Conservation (phyloP, 75 land plant species). For the Cryptomeria japonica region DNA sequence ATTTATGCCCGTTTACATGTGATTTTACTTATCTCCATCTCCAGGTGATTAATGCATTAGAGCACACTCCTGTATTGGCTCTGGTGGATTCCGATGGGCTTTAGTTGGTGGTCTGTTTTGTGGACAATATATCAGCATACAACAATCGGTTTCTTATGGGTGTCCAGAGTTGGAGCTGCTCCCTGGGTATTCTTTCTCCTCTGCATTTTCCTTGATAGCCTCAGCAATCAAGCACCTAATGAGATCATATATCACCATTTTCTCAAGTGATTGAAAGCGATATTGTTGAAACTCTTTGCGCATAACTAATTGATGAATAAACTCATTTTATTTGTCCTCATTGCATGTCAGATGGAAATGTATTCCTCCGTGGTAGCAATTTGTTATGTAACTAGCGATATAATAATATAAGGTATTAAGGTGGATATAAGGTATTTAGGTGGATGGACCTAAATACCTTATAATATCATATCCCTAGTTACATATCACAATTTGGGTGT, state of each 20-base stretch:
- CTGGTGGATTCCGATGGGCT: not conserved
- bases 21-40: not conserved
- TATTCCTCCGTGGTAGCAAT: not conserved
- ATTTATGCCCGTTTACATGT: not conserved
- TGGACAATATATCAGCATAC: not conserved
- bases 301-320: not conserved
- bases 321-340: not conserved
- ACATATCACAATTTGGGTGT: too few species aligned
- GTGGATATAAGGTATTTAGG: too few species aligned
- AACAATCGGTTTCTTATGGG: not conserved
- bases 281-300: not conserved
- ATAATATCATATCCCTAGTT: too few species aligned
- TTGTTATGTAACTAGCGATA: too few species aligned
- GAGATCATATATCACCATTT: not conserved
- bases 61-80: not conserved
- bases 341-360: not conserved
- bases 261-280: not conserved
- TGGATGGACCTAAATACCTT: too few species aligned
- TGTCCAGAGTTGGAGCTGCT: too few species aligned
- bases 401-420: too few species aligned
- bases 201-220: not conserved
- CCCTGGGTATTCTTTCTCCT: not conserved
- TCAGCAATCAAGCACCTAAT: not conserved
- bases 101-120: not conserved
- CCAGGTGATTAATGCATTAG: not conserved